Percentiles rank a stretch among this genome's conserved stretches.
These are phyloP conservation scores for Alternaria sp. DNA, from an alignment of 2,329 filamentous ascomycete species.

Conservation along the genomic window DNA sequence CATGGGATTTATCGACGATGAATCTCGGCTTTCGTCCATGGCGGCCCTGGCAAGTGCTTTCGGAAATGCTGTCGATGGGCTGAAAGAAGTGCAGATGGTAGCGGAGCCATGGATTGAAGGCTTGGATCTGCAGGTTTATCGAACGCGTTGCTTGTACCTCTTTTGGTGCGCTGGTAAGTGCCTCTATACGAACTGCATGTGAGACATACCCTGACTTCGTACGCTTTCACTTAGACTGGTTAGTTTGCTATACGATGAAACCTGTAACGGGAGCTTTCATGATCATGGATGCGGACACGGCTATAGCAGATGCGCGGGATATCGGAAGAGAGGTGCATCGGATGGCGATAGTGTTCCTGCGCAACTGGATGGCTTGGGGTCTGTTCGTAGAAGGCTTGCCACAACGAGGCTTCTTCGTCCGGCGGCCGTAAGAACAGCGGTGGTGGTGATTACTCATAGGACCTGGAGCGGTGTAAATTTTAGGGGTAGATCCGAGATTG, in stretches of 20 bases:
- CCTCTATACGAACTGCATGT: too few relatives aligned
- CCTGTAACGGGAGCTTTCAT: slow-evolving; percentile 10
- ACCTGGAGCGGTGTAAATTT: neutral
- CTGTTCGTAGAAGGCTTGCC: slow-evolving; percentile 24
- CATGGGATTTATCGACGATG: slow-evolving; percentile 12
- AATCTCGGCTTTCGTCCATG: slow-evolving; percentile 9
- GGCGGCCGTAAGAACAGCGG: neutral
- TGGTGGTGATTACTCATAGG: neutral
- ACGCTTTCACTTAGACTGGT: slow-evolving; percentile 5
- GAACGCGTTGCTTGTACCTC: slow-evolving; percentile 20
- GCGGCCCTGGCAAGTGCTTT: slow-evolving; percentile 13
- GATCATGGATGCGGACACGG: neutral
- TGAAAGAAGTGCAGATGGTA: slow-evolving; percentile 9
- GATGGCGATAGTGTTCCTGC: slow-evolving; percentile 12
- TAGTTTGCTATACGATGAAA: slow-evolving; percentile 15
- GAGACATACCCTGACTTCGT: too few relatives aligned
- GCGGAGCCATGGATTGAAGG: slow-evolving; percentile 14
- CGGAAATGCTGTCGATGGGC: slow-evolving; percentile 11
- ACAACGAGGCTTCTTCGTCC: slow-evolving; percentile 12
- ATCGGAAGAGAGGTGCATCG: neutral
- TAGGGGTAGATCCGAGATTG: neutral
- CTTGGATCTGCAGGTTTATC: slow-evolving; percentile 14
- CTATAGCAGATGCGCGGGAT: neutral
- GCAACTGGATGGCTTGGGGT: slow-evolving; percentile 27
- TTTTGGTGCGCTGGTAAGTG: slow-evolving; percentile 20